These are phyloP conservation scores for Begonia loranthoides DNA, from an alignment of 306 rosid species.

Conservation along the genomic window DNA sequence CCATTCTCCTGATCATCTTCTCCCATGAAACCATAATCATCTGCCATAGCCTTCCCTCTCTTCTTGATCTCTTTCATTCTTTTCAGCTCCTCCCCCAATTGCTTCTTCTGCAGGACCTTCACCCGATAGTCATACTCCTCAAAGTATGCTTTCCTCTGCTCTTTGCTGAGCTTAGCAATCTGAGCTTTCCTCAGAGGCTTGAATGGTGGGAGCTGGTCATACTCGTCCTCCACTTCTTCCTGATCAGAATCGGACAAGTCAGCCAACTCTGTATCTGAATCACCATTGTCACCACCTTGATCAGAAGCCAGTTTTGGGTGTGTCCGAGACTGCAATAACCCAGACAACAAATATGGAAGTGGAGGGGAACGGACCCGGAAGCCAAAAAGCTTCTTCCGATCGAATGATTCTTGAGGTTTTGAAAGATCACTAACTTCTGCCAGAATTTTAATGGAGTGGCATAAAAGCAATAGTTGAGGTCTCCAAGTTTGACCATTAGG, in stretches of 20 bases:
- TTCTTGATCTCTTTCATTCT: conserved; percentile 87
- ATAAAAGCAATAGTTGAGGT: conserved; percentile 62
- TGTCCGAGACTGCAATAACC: conserved; percentile 79
- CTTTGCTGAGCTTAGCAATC: conserved; percentile 68
- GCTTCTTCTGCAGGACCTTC: conserved; percentile 87
- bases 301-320: conserved; percentile 87
- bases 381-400: conserved; percentile 76
- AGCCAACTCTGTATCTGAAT: conserved; percentile 79
- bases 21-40: conserved; percentile 36
- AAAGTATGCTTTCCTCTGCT: conserved; percentile 70
- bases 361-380: conserved; percentile 81
- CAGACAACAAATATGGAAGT: conserved; percentile 80
- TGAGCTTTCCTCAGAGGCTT: conserved; percentile 86
- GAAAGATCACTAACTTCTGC: conserved; percentile 60
- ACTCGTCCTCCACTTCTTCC: conserved; percentile 87
- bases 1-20: conserved; percentile 78
- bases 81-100: conserved; percentile 89
- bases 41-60: conserved; percentile 36
- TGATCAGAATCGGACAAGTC: conserved; percentile 81
- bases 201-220: conserved; percentile 91
- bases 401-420: conserved; percentile 67
- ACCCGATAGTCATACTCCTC: conserved; percentile 97
- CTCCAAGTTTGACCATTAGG: conserved; percentile 96
- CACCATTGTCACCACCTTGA: conserved; percentile 85
- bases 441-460: conserved; percentile 81